These are phyloP conservation scores for Orbilia quercus DNA, from an alignment of 2,329 filamentous ascomycete species.

Conservation along the genomic window DNA sequence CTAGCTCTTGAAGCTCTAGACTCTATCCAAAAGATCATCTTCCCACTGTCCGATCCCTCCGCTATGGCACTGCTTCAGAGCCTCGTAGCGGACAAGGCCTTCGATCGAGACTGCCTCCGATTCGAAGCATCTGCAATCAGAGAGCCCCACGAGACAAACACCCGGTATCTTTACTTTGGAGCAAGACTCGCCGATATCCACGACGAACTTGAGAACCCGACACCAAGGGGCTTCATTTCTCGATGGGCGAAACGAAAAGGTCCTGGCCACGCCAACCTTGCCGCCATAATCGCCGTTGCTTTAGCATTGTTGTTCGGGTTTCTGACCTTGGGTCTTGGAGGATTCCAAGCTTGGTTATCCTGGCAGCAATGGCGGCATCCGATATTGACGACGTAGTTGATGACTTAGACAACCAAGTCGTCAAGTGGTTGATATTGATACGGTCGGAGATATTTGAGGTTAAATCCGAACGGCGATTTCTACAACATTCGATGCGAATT, in stretches of 20 bases:
- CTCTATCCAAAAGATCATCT: constrained; percentile 59
- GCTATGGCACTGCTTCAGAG: constrained; percentile 28
- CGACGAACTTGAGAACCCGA: constrained; percentile 49
- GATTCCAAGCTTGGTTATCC: constrained; percentile 42
- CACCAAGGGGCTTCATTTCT: constrained; percentile 44
- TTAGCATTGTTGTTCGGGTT: constrained; percentile 43
- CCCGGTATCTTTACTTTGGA: constrained; percentile 43
- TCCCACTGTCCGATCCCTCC: constrained; percentile 56
- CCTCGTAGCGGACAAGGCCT: constrained; percentile 23
- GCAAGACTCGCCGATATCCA: constrained; percentile 46
- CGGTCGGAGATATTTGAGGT: constrained; percentile 26
- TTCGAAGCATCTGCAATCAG: constrained; percentile 41
- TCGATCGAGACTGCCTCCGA: constrained; percentile 43
- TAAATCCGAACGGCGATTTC: constrained; percentile 34
- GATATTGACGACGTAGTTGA: not conserved
- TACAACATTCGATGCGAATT: constrained; percentile 33
- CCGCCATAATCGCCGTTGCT: constrained; percentile 21
- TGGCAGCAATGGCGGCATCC: constrained; percentile 49
- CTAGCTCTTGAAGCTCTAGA: constrained; percentile 60
- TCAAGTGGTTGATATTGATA: not conserved
- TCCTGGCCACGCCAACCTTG: constrained; percentile 43
- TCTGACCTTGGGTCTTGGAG: constrained; percentile 32
- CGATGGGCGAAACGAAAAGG: constrained; percentile 45
- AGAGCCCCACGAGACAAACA: constrained; percentile 40
- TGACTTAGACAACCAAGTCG: not conserved